phyloP scores from a whole-genome alignment of 164 flowering plant species.

The Chloranthus sessilifolius region DNA sequence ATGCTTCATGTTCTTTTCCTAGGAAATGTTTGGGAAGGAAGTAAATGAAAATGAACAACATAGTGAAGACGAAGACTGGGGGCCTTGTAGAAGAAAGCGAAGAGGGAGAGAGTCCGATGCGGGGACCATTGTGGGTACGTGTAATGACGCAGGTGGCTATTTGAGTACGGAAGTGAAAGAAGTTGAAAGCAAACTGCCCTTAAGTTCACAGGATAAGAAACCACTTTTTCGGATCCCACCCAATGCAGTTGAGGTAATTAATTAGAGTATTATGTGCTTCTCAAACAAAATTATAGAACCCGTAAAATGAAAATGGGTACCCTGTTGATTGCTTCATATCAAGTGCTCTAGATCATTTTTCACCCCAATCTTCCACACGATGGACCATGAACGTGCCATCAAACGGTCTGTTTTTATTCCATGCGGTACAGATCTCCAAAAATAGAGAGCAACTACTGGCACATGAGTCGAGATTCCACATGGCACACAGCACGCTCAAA shows the following conservation, averaged over 20 bases:
- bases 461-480: too few species aligned
- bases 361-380: too few species aligned
- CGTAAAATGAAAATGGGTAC: too few species aligned
- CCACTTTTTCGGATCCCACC: conserved; percentile 59
- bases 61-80: conserved; percentile 99
- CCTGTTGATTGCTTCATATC: too few species aligned
- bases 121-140: conserved; percentile 45
- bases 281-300: too few species aligned
- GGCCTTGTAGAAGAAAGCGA: conserved; percentile 57
- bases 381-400: too few species aligned
- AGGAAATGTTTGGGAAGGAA: conserved; percentile 99
- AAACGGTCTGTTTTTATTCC: too few species aligned
- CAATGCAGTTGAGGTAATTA: conserved; percentile 67
- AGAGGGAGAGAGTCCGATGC: conserved; percentile 70
- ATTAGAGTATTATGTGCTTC: background rate
- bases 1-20: background rate
- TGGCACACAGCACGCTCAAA: too few species aligned
- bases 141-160: conserved; percentile 32
- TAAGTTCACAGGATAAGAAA: conserved; percentile 29
- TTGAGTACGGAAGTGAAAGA: conserved; percentile 19
- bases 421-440: too few species aligned
- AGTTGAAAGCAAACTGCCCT: conserved; percentile 18
- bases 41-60: conserved; percentile 43
- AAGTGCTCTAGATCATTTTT: too few species aligned
- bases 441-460: too few species aligned